Base-by-base conservation (phyloP, 306 rosid species). In the Inga oerstediana region DNA sequence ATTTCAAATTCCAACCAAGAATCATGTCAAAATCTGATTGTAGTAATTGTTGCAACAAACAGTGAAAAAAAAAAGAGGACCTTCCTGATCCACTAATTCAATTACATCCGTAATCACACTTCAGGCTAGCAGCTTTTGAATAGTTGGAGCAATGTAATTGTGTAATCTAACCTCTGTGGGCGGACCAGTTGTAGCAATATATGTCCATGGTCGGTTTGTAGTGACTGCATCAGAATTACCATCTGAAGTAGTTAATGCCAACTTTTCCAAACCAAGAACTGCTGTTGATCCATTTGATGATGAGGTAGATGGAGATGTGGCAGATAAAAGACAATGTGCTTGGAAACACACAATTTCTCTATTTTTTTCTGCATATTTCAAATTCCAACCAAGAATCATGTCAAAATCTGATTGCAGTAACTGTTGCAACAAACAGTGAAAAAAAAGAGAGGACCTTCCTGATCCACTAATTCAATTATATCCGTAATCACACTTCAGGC, bases 281-380 rank as follows among this genome's bases (percentile, higher is more conserved):
- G 89, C 70, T 46, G 88, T 54, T 51, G 92, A 69, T 84, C 83
- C 90, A 6, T 76, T 70, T 52, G 91, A 84, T 72, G 86, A 77
- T 46, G 90, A 83, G 56, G 92, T 83, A 71, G 94, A 86, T 48
- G 89, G 82, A 9, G 96, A 74, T 2, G 95, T 13, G 9, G 94
- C 64, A n/a, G 95, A 92, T 77, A 92, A 68, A 67, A 88, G 41
- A 80, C 93, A 92, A 61, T 91, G 93, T 58, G 94, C 85, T 19
- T 86, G 85, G 67, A 84, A 87, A 83, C 84, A 80, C 73, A 82
- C 70, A 75, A 84, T 84, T 37, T 86, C 89, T 86, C 94, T 88
- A 75, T 80, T 39, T 83, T 85, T 95, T 56, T 89, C 93, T 93
- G 95, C 94, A 89, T 52, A 72, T 43, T 80, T 79, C 27, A 41